These are phyloP conservation scores for Pachysandra terminalis DNA, from an alignment of 164 flowering plant genomes.

Conservation along the genomic window DNA sequence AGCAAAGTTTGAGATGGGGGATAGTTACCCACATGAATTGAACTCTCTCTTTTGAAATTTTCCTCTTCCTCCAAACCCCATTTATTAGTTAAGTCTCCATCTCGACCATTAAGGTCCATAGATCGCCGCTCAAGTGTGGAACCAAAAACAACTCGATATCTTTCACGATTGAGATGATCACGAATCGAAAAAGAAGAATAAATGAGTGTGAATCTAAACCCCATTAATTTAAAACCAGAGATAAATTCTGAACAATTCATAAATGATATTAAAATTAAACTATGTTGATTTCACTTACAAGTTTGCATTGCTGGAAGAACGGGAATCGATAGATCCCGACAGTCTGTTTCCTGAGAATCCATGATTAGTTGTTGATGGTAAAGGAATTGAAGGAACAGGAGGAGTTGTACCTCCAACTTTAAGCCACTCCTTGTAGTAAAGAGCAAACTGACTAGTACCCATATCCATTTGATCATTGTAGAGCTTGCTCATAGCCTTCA, in stretches of 20 bases:
- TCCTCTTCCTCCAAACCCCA: constrained; percentile 23
- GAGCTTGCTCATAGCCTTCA: constrained; percentile 36
- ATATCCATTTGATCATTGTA: constrained; percentile 49
- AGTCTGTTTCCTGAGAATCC: constrained; percentile 27
- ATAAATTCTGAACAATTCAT: not conserved
- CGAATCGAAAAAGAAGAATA: constrained; percentile 1
- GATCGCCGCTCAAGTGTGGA: constrained; percentile 20
- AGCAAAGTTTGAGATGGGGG: constrained; percentile 5
- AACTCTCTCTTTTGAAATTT: constrained; percentile 13
- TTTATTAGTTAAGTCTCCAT: constrained; percentile 14
- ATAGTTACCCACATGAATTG: constrained; percentile 32
- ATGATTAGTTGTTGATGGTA: constrained; percentile 38
- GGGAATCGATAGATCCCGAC: constrained; percentile 29
- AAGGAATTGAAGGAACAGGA: constrained; percentile 43
- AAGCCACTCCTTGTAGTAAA: constrained; percentile 69
- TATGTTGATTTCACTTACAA: constrained; percentile 37
- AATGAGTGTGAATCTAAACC: not conserved
- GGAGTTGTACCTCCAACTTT: constrained; percentile 48
- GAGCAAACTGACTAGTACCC: constrained; percentile 60
- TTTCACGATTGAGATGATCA: constrained; percentile 15
- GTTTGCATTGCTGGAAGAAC: constrained; percentile 26
- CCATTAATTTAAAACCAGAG: not conserved
- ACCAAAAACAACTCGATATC: constrained; percentile 59
- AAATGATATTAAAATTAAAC: not conserved
- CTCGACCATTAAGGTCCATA: constrained; percentile 23